Percentiles rank a stretch among this genome's conserved stretches.
phyloP scores from a whole-genome alignment of 1,284 basidiomycete species.

The Ustilago hordei region DNA sequence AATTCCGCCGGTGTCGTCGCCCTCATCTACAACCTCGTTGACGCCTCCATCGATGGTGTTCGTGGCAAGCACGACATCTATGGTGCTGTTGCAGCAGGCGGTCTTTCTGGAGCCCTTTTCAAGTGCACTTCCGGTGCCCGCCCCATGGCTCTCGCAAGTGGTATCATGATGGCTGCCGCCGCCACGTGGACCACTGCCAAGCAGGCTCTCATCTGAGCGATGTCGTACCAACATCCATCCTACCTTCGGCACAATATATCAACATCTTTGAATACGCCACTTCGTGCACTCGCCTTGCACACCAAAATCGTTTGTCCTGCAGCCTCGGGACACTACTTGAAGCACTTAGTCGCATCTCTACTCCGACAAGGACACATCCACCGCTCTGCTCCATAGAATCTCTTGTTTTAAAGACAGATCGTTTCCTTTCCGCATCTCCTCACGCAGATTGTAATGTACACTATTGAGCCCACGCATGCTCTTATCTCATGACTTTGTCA shows the following conservation, averaged over 20 bases:
- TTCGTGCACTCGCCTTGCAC: neutral
- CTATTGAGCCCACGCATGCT: slow-evolving; percentile 26
- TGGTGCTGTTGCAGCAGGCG: slow-evolving; percentile 92
- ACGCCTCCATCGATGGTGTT: slow-evolving; percentile 88
- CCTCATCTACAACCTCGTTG: slow-evolving; percentile 94
- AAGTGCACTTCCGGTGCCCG: slow-evolving; percentile 93
- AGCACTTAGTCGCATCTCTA: neutral
- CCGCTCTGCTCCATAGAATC: slow-evolving; percentile 39
- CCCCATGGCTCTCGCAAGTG: slow-evolving; percentile 87
- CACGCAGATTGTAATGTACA: slow-evolving; percentile 38
- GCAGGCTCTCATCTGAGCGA: slow-evolving; percentile 36
- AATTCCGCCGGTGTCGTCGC: slow-evolving; percentile 98
- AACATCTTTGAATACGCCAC: neutral
- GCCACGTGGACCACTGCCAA: slow-evolving; percentile 80
- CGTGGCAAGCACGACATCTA: slow-evolving; percentile 91
- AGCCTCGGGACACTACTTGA: neutral
- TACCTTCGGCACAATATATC: neutral
- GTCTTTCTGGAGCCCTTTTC: slow-evolving; percentile 88
- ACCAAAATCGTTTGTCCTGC: neutral
- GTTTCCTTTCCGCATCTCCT: neutral
- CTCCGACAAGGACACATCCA: slow-evolving; percentile 14
- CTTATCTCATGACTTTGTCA: slow-evolving; percentile 10
- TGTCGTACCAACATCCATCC: neutral
- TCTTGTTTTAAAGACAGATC: neutral
- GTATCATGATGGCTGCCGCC: slow-evolving; percentile 86